Base-by-base conservation (phyloP, 2,329 filamentous ascomycete species). In the Beauveria bassiana region DNA sequence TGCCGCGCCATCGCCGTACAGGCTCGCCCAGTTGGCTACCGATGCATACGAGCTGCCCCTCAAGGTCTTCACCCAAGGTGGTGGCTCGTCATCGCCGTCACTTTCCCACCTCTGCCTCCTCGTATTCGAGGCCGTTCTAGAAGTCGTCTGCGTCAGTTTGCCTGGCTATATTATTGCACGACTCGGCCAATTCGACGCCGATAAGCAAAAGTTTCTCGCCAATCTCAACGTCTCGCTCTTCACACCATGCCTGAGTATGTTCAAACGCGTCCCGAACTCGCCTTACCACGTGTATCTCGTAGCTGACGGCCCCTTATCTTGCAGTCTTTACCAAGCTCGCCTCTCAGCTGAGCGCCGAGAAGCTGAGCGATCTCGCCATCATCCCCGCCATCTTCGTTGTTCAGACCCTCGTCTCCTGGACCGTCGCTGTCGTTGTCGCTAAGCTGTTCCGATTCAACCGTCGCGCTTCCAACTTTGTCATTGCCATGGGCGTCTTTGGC, bases 211-310 rank as follows among this genome's bases (percentile, higher is more conserved):
- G 75, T 96, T 99, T 71, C 81, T 97, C 56, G 93, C 95, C 59
- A 97, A 99, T 71, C 81, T 99, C 67, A 99, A 99, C 74, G 92
- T 97, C 63, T 90, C 90, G 78, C 82, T 99, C 47, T 99, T 99
- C 75, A 99, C 95, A 34, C 95, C 95, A 66, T 98, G 95, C 74
- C 86, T 99, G 65, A 96, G 91, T 96, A 86, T 64, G 87, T 76
- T 42, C 52, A 24, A 38, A 31, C 9, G 4, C 2, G 10, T 9
- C 22, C 18, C 8, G 1, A 10, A 50, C 7, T 7, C 26, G 14
- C 20, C 24, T 18, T 5, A 38, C n/a, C 16, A 10, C 8, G 14
- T 14, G 8, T 16, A 9, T 12, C 14, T n/a, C 31, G 24, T 61
- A 24, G 6, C 60, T 64, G 40, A 64, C 42, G 26, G 18, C 9